A percentile compares a stretch with the other conserved stretches of the same genome.
Conservation (phyloP, 1,139 yeast species). For the Hyphopichia wangnamkhiaoensis region DNA sequence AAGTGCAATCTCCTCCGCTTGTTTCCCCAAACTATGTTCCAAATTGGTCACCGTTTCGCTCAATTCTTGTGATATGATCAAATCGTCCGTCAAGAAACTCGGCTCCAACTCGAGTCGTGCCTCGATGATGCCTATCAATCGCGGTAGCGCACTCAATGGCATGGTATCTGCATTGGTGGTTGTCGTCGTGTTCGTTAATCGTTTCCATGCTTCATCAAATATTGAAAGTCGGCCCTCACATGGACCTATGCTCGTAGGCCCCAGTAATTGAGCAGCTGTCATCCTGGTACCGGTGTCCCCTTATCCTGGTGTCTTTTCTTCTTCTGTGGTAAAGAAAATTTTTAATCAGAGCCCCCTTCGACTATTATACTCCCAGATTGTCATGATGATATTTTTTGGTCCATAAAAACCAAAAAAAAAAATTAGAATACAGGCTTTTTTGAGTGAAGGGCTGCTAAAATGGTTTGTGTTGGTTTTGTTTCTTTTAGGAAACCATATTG, state of each 20-base stretch:
- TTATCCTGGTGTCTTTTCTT: too few species aligned
- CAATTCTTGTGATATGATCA: background rate
- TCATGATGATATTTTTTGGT: too few species aligned
- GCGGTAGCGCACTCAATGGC: background rate
- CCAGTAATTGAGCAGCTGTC: too few species aligned
- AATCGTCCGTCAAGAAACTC: background rate
- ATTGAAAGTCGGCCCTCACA: too few species aligned
- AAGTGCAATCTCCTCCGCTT: background rate
- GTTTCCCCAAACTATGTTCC: background rate
- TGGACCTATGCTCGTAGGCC: too few species aligned
- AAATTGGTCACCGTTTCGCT: background rate
- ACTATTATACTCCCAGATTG: too few species aligned
- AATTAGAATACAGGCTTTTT: too few species aligned
- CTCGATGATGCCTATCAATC: background rate
- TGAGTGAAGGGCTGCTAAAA: background rate
- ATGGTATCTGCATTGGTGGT: background rate
- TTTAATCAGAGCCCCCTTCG: too few species aligned
- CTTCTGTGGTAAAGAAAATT: too few species aligned
- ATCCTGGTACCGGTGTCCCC: too few species aligned
- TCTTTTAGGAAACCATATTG: conserved; percentile 1
- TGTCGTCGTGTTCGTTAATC: background rate
- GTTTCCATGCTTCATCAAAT: background rate
- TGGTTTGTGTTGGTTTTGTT: background rate
- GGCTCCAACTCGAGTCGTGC: background rate
- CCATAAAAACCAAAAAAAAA: too few species aligned